A percentile compares a stretch with the other conserved stretches of the same genome.
Evolutionary conservation across 345 rosid species (phyloP).

Genomic region (Chamaenerion angustifolium): DNA sequence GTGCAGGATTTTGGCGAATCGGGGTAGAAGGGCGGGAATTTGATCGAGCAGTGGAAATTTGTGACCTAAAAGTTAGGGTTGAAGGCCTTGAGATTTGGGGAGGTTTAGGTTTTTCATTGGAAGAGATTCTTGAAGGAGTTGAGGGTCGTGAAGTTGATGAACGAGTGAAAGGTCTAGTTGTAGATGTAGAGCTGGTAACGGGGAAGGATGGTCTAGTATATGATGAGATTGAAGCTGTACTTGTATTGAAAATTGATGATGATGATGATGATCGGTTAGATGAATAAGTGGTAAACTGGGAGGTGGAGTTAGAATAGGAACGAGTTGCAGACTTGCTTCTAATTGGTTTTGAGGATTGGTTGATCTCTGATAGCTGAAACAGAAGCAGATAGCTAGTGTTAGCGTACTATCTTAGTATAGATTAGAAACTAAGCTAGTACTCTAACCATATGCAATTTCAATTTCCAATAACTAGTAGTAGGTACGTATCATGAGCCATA

Average conservation of each 20-base stretch:
- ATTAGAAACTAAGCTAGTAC: constrained; percentile 11
- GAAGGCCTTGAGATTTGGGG: constrained; percentile 61
- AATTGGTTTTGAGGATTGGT: constrained; percentile 57
- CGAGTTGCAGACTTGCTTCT: constrained; percentile 89
- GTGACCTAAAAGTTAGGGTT: constrained; percentile 77
- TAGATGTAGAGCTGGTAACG: constrained; percentile 41
- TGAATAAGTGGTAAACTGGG: constrained; percentile 52
- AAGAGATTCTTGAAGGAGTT: constrained; percentile 63
- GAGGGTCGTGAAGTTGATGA: constrained; percentile 44
- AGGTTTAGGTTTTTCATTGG: constrained; percentile 43
- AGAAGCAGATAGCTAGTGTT: constrained; percentile 43
- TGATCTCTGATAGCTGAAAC: constrained; percentile 53
- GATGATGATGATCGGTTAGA: too few species aligned
- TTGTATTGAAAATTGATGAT: constrained; percentile 61
- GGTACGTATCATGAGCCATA: too few species aligned
- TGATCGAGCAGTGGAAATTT: constrained; percentile 42
- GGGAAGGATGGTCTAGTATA: constrained; percentile 86
- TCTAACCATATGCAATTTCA: too few species aligned
- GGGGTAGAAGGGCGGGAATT: constrained; percentile 93
- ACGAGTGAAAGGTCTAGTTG: constrained; percentile 63
- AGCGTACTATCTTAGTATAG: too few species aligned
- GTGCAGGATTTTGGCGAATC: constrained; percentile 49
- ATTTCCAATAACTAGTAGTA: too few species aligned
- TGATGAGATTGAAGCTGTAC: constrained; percentile 90
- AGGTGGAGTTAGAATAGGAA: constrained; percentile 44